Base-by-base conservation (phyloP, 345 rosid species). In the Ceriops decandra region DNA sequence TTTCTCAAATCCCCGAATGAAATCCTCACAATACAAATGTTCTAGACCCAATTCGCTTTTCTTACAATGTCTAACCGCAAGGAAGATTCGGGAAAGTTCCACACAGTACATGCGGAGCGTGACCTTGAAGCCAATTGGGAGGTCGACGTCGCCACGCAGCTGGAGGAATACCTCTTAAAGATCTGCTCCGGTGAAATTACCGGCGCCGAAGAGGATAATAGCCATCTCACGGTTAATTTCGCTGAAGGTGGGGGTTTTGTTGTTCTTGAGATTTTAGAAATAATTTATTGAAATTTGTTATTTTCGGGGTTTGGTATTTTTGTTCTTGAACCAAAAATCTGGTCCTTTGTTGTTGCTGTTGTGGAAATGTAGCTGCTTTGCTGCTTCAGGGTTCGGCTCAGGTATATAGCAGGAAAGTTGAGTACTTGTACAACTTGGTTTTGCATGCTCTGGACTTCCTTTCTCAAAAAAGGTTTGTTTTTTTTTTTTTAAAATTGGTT, bases 371-470 rank as follows among this genome's bases (percentile, higher is more conserved):
- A 95, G 99, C 99, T 80, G 99, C 99, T 73, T 84, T 95, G 82
- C 81, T 95, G 77, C 88, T 95, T 82, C 99, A 95, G 85, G 98
- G 97, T 60, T 95, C 99, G 35, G 90, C 86, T 68, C 99, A 95
- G 72, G 99, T 95, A 60, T 95, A 95, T 62, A 88, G 99, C 84
- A 81, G 93, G 81, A 95, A 95, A 74, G 99, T 95, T 16, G 99
- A 95, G 78, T 95, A 95, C 81, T 74, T 95, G 24, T 92, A 92
- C 79, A 88, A 81, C 76, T 82, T 95, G 87, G 98, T 95, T 60
- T 77, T 95, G 76, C 99, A 91, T 77, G 82, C 96, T 47, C 85
- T 95, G 87, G 96, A 92, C 76, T 95, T 88, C 85, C 87, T 95
- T 73, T 92, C 97, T 27, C 82, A 83, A 62, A 85, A 85, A 72